Percentiles rank a stretch among this genome's conserved stretches.
Conservation (phyloP, 2,329 filamentous ascomycete genomes). For the Talaromyces sp. region DNA sequence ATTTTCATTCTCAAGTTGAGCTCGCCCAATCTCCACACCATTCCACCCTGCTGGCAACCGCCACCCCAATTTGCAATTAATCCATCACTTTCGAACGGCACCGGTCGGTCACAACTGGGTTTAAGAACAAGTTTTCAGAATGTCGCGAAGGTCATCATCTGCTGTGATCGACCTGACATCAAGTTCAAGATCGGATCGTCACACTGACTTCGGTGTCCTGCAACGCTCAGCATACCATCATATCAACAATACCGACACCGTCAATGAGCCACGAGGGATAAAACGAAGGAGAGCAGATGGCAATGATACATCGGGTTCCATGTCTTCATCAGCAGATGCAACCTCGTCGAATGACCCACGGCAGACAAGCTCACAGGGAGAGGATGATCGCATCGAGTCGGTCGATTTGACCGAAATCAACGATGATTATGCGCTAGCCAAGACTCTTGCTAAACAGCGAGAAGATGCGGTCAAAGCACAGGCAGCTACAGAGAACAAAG, state of each 20-base stretch:
- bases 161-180: conserved; percentile 15
- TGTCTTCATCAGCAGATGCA: conserved; percentile 16
- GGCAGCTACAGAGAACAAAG: conserved; percentile 29
- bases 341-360: conserved; percentile 11
- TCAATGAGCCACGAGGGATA: conserved; percentile 11
- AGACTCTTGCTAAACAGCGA: conserved; percentile 51
- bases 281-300: conserved; percentile 20
- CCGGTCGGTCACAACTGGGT: neutral
- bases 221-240: neutral
- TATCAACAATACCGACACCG: neutral
- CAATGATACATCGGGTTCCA: conserved; percentile 13
- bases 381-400: conserved; percentile 39
- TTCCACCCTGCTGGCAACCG: neutral
- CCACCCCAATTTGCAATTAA: neutral
- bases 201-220: conserved; percentile 7
- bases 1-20: neutral
- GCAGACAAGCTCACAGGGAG: conserved; percentile 6
- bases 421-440: conserved; percentile 39
- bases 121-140: neutral
- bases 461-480: conserved; percentile 51
- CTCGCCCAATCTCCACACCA: neutral
- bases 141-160: conserved; percentile 9
- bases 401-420: conserved; percentile 50
- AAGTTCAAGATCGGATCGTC: conserved; percentile 6
- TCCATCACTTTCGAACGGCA: neutral